Conservation (phyloP, 148 eudicot species). For the Agrostemma githago region DNA sequence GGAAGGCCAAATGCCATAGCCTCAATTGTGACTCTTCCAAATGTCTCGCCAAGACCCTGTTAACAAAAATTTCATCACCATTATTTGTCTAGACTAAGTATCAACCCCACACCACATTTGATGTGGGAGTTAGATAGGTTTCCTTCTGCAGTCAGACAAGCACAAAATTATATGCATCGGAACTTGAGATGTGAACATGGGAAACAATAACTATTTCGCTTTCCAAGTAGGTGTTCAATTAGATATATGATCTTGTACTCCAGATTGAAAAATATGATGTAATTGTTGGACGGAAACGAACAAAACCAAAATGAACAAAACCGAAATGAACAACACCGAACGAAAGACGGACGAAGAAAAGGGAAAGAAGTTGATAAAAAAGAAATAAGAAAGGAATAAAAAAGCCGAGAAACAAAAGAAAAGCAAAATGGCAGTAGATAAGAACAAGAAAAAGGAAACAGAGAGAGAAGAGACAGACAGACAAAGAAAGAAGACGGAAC, state of each 20-base stretch:
- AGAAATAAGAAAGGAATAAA: too few species aligned
- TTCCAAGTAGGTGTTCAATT: not conserved
- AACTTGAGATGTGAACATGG: not conserved
- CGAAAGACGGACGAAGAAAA: too few species aligned
- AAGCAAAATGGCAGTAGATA: too few species aligned
- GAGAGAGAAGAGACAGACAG: too few species aligned
- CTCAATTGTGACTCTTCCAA: slow-evolving; percentile 96
- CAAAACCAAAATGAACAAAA: too few species aligned
- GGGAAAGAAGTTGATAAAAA: too few species aligned
- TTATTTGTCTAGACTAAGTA: slow-evolving; percentile 5
- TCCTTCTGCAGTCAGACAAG: not conserved
- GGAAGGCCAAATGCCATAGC: slow-evolving; percentile 99
- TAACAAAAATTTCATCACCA: slow-evolving; percentile 8
- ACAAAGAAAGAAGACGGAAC: too few species aligned
- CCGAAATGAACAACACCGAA: too few species aligned
- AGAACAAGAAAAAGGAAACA: too few species aligned
- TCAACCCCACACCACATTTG: not conserved
- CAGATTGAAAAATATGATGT: not conserved
- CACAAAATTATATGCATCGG: not conserved
- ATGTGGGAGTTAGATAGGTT: not conserved
- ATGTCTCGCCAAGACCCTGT: slow-evolving; percentile 97
- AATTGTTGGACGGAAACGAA: too few species aligned
- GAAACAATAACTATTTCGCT: not conserved
- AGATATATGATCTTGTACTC: not conserved
- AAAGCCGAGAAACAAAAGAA: too few species aligned